A percentile compares a stretch with the other conserved stretches of the same genome.
phyloP scores from a whole-genome alignment of 192 early-diverging fungal genomes.

The Coemansia sp. region DNA sequence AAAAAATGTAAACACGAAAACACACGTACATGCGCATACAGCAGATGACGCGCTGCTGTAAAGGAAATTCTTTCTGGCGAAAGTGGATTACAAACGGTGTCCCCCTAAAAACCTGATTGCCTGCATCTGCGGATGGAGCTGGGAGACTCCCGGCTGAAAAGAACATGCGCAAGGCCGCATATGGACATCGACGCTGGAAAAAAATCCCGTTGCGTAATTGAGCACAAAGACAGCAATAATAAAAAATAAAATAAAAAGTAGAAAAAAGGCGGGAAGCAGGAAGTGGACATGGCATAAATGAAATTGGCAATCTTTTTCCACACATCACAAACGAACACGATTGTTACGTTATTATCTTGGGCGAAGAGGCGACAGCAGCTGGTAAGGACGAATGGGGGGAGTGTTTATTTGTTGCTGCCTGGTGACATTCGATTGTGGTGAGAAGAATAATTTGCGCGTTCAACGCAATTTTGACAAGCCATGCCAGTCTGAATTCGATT shows the following conservation, averaged over 20 bases:
- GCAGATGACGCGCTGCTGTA: background rate
- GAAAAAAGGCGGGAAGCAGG: background rate
- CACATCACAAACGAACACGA: background rate
- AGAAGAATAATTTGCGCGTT: background rate
- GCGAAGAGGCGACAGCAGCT: no score
- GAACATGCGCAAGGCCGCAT: background rate
- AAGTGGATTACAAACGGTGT: background rate
- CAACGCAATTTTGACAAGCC: background rate
- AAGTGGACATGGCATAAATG: slow-evolving; percentile 8
- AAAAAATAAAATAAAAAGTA: background rate
- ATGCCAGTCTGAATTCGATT: background rate
- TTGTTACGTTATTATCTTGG: slow-evolving; percentile 1
- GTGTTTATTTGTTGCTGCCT: background rate
- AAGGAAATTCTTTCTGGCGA: background rate
- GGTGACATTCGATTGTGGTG: background rate
- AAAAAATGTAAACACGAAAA: slow-evolving; percentile 14
- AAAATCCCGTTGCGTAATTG: background rate
- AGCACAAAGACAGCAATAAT: background rate
- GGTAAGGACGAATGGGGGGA: no score
- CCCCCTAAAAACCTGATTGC: background rate
- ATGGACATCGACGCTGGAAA: background rate
- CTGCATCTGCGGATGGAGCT: background rate
- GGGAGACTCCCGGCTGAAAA: background rate
- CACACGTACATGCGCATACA: slow-evolving; percentile 3
- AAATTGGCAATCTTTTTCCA: background rate